phyloP scores from a whole-genome alignment of 352 stramenopile genomes.

The Albugo laibachii region DNA sequence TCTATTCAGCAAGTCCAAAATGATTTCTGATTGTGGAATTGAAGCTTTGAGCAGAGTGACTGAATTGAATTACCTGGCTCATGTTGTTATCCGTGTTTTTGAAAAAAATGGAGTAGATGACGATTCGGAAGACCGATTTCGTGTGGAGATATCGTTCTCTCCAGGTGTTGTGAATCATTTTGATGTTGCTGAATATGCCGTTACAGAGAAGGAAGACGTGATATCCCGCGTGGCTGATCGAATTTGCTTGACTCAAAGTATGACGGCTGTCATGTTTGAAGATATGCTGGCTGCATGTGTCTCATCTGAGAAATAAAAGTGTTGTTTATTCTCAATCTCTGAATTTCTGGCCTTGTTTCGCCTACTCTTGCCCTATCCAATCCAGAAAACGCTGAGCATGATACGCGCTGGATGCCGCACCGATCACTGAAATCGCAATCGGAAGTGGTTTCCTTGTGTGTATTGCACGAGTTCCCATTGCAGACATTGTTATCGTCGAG shows the following conservation, averaged over 20 bases:
- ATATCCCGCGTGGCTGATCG: neutral
- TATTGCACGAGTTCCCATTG: conserved; percentile 68
- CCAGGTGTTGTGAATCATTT: conserved; percentile 27
- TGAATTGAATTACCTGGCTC: conserved; percentile 97
- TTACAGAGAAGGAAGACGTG: conserved; percentile 14
- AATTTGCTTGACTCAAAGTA: conserved; percentile 71
- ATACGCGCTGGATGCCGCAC: conserved; percentile 60
- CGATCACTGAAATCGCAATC: conserved; percentile 48
- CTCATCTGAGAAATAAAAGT: conserved; percentile 28
- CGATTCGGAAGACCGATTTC: conserved; percentile 67
- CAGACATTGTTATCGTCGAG: conserved; percentile 68
- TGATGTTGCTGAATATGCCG: conserved; percentile 10
- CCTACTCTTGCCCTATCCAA: conserved; percentile 70
- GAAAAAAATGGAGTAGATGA: conserved; percentile 82
- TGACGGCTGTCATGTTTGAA: conserved; percentile 77
- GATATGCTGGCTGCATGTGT: conserved; percentile 75
- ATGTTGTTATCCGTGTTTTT: conserved; percentile 97
- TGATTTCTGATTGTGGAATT: conserved; percentile 52
- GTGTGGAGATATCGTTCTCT: conserved; percentile 73
- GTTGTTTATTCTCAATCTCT: neutral
- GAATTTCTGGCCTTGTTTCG: neutral
- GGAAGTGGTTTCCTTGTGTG: conserved; percentile 50
- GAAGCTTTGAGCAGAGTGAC: conserved; percentile 67
- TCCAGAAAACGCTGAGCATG: conserved; percentile 62
- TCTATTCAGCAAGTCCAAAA: conserved; percentile 58